phyloP scores from a whole-genome alignment of 164 flowering plant species.

The Piper longum region DNA sequence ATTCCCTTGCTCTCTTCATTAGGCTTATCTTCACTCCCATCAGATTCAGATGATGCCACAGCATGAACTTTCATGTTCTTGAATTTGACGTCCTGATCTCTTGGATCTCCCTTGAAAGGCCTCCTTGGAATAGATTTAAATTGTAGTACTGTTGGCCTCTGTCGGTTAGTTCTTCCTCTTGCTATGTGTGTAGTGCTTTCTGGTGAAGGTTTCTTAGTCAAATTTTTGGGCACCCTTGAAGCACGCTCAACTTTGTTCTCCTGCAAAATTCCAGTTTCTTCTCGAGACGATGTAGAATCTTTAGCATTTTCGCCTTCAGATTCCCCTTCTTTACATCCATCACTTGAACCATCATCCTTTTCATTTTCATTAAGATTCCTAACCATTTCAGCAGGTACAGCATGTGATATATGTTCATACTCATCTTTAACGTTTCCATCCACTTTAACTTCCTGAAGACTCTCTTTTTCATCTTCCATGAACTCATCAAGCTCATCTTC shows the following conservation, averaged over 20 bases:
- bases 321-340: slow-evolving; percentile 45
- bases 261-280: slow-evolving; percentile 31
- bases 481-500: too few species aligned
- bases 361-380: slow-evolving; percentile 24
- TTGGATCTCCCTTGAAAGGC: slow-evolving; percentile 16
- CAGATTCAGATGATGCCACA: slow-evolving; percentile 56
- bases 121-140: slow-evolving; percentile 26
- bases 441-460: slow-evolving; percentile 25
- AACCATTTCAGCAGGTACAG: slow-evolving; percentile 17
- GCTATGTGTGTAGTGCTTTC: slow-evolving; percentile 10
- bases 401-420: slow-evolving; percentile 12
- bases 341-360: slow-evolving; percentile 25
- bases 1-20: slow-evolving; percentile 15
- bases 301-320: slow-evolving; percentile 54
- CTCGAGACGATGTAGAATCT: slow-evolving; percentile 61
- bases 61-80: slow-evolving; percentile 23
- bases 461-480: slow-evolving; percentile 16
- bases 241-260: slow-evolving; percentile 37
- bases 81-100: slow-evolving; percentile 15
- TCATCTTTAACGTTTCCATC: slow-evolving; percentile 17
- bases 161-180: slow-evolving; percentile 20
- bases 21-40: slow-evolving; percentile 36
- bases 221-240: slow-evolving; percentile 21
- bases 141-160: slow-evolving; percentile 17
- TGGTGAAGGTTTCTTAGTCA: slow-evolving; percentile 12